Base-by-base conservation (phyloP, 768 basidiomycete genomes). In the Hydnum rufescens region DNA sequence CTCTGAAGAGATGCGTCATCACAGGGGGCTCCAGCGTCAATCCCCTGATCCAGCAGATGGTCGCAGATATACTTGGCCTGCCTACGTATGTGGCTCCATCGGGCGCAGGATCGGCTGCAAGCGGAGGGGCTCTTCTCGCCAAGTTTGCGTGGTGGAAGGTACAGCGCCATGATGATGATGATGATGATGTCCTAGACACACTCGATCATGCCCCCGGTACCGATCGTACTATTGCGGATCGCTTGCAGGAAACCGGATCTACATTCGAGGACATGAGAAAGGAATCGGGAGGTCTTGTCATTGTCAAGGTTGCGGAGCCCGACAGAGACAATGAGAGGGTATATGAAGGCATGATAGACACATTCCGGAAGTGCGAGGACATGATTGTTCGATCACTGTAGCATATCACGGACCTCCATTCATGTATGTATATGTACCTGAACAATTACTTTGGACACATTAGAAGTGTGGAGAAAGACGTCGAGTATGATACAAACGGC, bases 11-110 rank as follows among this genome's bases (percentile, higher is more conserved):
- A 30, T 72, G 88, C 42, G 76, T 88, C 42, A 69, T 84, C 32
- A 81, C 80, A 3, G 87, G 87, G 13, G 87, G 87, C 26, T 77
- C 82, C 0, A 80, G 80, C 4, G 74, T 74, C 2, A 90, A 88
- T 60, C 68, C 68, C 32, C 74, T 73, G 32, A 82, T 88, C 59
- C 72, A 77, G 44, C 81, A 84, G 58, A 64, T 86, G 36, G 76
- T 77, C 19, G 82, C 85, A 32, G 80, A 88, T 62, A 68, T 88
- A n/a, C 79, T 90, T 56, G 71, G 70, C 43, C 78, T 85, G 69
- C 74, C 77, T 42, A 78, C 82, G 8, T 86, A 77, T 61, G 71
- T 80, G 30, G 77, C 78, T 6, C 13, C 44, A 47, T 28, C 13
- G 13, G 67, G 65, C 34, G 57, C 55, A 18, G 77, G 76, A 0